Evolutionary conservation across 495 filamentous ascomycete species (phyloP), one percentile per base, ranked within the genome.

Genomic region (Cercophora newfieldiana): DNA sequence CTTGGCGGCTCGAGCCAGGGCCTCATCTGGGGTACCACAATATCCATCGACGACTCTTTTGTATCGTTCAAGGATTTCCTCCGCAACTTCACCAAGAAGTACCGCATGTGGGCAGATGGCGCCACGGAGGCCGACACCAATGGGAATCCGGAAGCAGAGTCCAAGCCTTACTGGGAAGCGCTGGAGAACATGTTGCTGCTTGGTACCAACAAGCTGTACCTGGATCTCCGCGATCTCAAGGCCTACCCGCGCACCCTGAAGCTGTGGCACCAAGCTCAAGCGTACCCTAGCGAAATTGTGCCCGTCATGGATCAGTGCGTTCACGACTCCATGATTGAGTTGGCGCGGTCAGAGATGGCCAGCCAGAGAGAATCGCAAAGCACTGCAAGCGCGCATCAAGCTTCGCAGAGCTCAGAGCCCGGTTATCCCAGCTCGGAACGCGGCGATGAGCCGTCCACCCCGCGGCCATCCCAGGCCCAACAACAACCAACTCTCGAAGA

Each of bases 1-100:
- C 88, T 97, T 59, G 92, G 91, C 50, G 93, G 93, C 10, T 85
- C 82, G 65, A 91, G 89, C 47, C 89, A 89, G 54, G 85, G 90
- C 64, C 87, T 96, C 47, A 94, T 99, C 64, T 99, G 96, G 96
- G 95, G 96, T 73, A 98, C 95, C 54, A 98, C 97, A 56, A 90
- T 99, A 63, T 96, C 94, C 1, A 89, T 98, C 49, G 87, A 90
- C 61, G 93, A 99, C 75, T 91, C 93, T 14, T 90, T 94, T 74
- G 86, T 86, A 55, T 83, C 87, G 0, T 96, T 97, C 83, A 93
- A 93, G 65, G 93, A 94, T 63, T 99, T 98, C 73, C 81, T 99
- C 26, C 85, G 86, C 64, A 93, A 94, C 73, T 99, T 93, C 73
- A 90, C 91, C 60, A 88, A 85, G 66, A 97, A 97, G 75, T 98